Evolutionary conservation across 2,329 filamentous ascomycete genomes (phyloP), one percentile per base, ranked within the genome.

Genomic region (Chrysoporthe deuterocubensis): DNA sequence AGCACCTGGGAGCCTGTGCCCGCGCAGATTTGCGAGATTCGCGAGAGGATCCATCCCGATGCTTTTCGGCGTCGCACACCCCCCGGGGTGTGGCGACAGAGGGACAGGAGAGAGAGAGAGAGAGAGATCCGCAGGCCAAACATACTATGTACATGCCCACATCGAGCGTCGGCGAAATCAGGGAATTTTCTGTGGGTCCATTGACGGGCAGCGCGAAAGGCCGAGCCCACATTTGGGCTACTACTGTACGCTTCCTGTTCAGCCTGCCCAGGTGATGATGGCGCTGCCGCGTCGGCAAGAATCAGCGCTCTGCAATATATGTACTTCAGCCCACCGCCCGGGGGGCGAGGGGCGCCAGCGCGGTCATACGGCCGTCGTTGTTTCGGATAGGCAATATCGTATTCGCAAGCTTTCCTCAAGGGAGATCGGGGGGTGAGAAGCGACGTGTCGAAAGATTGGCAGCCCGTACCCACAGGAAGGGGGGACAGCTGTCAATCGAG

Each of bases 21-120:
- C 52, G 50, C 48, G 61, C 59, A 68, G 67, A 66, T 68, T 66
- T 44, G 60, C 64, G 21, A 69, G 62, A 66, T 66, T 66, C 14
- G 64, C 64, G 58, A 64, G 62, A 56, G 50, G 50, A 44, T 62
- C 65, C 66, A 69, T 62, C 62, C 61, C 67, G 67, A 69, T 67
- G 65, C 43, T 57, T 64, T 69, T 67, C 65, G 65, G 65, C 16
- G 50, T 52, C 50, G 26, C 50, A 5, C 37, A 40, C 37, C 37
- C 59, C 59, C 43, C 18, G 58, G 43, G 46, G 50, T 14, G 59
- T 37, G 26, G 26, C n/a, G 52, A 26, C 59, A 58, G 37, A 58
- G n/a, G 40, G 16, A 18, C 21, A 14, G 16, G 5, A 37, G 34
- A 57, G 7, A 57, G 34, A 57, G 34, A 57, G 34, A 37, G 7